Conservation (phyloP, 1,284 basidiomycete species). For the Lentinus polychrous region DNA sequence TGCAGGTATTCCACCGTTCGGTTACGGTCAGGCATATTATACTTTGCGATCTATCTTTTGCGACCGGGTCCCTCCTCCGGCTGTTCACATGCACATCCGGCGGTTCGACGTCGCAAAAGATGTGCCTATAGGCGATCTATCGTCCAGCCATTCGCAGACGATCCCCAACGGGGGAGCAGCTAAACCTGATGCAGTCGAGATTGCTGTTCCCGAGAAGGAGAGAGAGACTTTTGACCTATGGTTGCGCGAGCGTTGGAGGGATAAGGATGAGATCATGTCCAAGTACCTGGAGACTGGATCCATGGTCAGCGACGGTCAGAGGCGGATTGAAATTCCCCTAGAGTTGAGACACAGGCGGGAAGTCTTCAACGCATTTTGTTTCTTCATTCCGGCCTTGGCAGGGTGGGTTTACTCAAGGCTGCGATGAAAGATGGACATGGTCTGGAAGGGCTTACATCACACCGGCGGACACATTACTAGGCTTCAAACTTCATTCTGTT, state of each 20-base stretch:
- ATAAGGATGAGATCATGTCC: constrained; percentile 77
- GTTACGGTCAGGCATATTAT: constrained; percentile 81
- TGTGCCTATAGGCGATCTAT: constrained; percentile 60
- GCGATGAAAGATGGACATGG: not conserved
- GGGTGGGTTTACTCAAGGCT: constrained; percentile 45
- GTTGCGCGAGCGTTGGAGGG: constrained; percentile 75
- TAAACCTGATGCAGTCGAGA: constrained; percentile 30
- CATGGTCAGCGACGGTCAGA: constrained; percentile 25
- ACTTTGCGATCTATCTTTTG: constrained; percentile 88
- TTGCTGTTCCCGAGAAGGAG: constrained; percentile 64
- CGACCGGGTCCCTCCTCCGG: constrained; percentile 76
- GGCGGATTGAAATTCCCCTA: constrained; percentile 50
- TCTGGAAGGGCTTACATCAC: not conserved
- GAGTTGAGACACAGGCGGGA: constrained; percentile 45
- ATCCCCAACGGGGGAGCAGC: constrained; percentile 19
- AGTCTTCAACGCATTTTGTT: constrained; percentile 60
- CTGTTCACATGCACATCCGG: constrained; percentile 82
- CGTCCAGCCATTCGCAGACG: constrained; percentile 28
- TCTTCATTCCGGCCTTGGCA: constrained; percentile 54
- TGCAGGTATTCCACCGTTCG: constrained; percentile 58
- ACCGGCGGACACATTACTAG: not conserved
- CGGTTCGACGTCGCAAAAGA: constrained; percentile 60
- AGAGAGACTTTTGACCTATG: constrained; percentile 75
- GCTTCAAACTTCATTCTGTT: too few species aligned
- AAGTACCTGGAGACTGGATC: constrained; percentile 48